Percentiles rank a stretch among this genome's conserved stretches.
Evolutionary conservation across 441 rosid species (phyloP).

Genomic region (Manihot esculenta): DNA sequence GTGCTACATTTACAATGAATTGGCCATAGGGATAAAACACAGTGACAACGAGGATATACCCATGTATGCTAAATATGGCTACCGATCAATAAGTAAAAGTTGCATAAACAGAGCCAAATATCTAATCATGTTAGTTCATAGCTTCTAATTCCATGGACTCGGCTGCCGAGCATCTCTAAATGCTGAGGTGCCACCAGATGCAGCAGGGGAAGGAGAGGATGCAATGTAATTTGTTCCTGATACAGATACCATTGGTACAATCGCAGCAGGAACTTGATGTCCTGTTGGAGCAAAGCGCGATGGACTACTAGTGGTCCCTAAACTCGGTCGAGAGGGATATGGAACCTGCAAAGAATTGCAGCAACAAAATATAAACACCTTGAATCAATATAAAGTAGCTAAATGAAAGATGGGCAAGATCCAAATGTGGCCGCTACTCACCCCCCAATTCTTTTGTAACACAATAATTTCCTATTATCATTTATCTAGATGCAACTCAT

Average conservation of each 20-base stretch:
- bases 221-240: slow-evolving; percentile 75
- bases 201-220: slow-evolving; percentile 88
- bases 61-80: neutral
- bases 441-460: neutral
- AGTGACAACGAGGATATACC: too few relatives aligned
- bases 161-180: slow-evolving; percentile 72
- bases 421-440: neutral
- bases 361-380: slow-evolving; percentile 10
- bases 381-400: slow-evolving; percentile 4
- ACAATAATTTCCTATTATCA: neutral
- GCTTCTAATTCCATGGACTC: slow-evolving; percentile 78
- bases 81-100: neutral
- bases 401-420: slow-evolving; percentile 1
- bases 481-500: slow-evolving; percentile 1
- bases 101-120: neutral
- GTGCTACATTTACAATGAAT: neutral
- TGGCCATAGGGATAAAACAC: neutral
- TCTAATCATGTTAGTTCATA: neutral
- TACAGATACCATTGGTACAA: slow-evolving; percentile 48
- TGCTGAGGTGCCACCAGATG: slow-evolving; percentile 85
- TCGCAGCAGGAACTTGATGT: slow-evolving; percentile 45
- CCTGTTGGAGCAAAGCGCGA: slow-evolving; percentile 62
- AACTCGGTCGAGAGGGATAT: slow-evolving; percentile 48
- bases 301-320: slow-evolving; percentile 51
- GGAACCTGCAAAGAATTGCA: slow-evolving; percentile 45